Base-by-base conservation (phyloP, 1,284 basidiomycete genomes). In the Exsudoporus floridanus region DNA sequence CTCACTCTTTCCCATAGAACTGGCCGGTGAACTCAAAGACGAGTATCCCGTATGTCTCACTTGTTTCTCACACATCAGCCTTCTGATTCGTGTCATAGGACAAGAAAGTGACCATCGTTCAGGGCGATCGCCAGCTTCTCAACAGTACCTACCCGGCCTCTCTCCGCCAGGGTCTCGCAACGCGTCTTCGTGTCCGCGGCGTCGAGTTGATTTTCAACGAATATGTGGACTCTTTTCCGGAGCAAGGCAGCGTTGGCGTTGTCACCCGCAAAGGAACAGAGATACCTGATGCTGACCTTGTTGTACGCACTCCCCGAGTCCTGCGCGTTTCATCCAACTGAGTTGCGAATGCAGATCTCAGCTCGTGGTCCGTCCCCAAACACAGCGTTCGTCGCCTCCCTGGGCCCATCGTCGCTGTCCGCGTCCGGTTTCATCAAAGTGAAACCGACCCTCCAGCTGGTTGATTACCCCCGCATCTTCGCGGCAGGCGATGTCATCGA, bases 41-140 rank as follows among this genome's bases (percentile, higher is more conserved):
- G 67, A 72, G 10, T 78, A 73, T 57, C 77, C 81, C 2, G 80
- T 77, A 62, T 36, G 75, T 66, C 35, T 21, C 25, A 16, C 7
- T 21, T 47, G 7, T 47, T 28, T 30, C 50, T 50, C 28, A 45
- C 51, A 3, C 25, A 34, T 25, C 34, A 14, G 19, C 50, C 53
- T 51, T 45, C 46, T 59, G 18, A 56, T 45, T 10, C 18, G 28
- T 30, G 8, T 33, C 45, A 30, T 61, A 86, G 79, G 63, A 73
- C 19, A 86, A 81, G 67, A 76, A 77, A 53, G 76, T 89, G 16
- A 88, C 85, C 5, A 76, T 90, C 44, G 77, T 86, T 1, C 86
- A 90, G 19, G 74, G 76, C 28, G 73, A 74, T 23, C 55, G 60
- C 0, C 65, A 71, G 18, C 77, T 88, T 9, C 70, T 89, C 44